A percentile compares a stretch with the other conserved stretches of the same genome.
These are phyloP conservation scores for Eragrostis tef DNA, from an alignment of 202 grass and related monocot genomes.

Conservation along the genomic window DNA sequence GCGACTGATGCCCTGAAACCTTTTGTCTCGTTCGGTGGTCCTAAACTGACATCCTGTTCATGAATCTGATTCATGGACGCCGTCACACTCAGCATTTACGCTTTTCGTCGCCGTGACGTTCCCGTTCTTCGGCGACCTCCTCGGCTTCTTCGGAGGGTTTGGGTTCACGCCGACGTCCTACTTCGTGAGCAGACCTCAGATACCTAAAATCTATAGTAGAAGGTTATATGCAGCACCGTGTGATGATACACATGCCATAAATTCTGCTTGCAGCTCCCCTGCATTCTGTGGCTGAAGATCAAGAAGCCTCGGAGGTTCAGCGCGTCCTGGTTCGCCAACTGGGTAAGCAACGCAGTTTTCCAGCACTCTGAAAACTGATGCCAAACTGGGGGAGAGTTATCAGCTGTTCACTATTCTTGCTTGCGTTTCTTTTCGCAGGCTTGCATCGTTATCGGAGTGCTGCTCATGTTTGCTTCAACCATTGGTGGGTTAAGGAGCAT, in stretches of 20 bases:
- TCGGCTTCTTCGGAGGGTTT: constrained; percentile 83
- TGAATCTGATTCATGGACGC: neutral
- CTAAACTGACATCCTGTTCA: neutral
- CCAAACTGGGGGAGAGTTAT: neutral
- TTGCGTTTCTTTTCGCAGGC: constrained; percentile 47
- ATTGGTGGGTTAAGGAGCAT: constrained; percentile 74
- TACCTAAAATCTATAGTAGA: neutral
- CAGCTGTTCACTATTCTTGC: neutral
- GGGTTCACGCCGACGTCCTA: constrained; percentile 76
- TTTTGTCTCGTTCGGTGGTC: neutral
- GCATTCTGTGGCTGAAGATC: constrained; percentile 72
- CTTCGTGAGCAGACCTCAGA: constrained; percentile 48
- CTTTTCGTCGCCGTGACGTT: constrained; percentile 66
- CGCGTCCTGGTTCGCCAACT: constrained; percentile 70
- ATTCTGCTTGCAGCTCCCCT: constrained; percentile 60
- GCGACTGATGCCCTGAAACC: neutral
- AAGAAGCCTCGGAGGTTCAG: constrained; percentile 73
- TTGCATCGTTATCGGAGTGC: constrained; percentile 70
- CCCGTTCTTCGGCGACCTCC: constrained; percentile 80
- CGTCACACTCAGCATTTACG: constrained; percentile 53
- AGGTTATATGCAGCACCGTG: neutral
- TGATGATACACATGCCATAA: neutral
- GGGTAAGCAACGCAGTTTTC: constrained; percentile 41
- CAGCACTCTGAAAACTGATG: neutral
- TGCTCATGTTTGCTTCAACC: constrained; percentile 61